phyloP scores from a whole-genome alignment of 139 green algal genomes.

The Coelastrella sp. region DNA sequence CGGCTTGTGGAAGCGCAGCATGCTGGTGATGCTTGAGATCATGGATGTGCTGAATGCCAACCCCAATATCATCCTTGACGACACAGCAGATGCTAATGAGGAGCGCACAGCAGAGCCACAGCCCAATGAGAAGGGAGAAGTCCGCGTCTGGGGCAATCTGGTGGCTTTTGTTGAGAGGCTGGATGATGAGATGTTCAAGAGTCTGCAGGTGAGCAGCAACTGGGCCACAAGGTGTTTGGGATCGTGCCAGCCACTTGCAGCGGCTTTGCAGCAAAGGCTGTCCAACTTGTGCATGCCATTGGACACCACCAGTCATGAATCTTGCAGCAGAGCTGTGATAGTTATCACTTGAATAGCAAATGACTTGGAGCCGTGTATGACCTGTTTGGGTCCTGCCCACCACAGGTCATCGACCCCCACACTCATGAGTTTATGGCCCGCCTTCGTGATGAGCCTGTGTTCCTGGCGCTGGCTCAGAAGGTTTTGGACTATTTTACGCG shows the following conservation, averaged over 20 bases:
- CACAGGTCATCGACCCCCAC: conserved; percentile 95
- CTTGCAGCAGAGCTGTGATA: no score
- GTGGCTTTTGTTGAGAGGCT: conserved; percentile 95
- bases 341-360: no score
- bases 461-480: conserved; percentile 90
- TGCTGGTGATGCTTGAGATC: conserved; percentile 59
- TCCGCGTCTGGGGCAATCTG: conserved; percentile 93
- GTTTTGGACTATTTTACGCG: conserved; percentile 72
- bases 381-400: no score
- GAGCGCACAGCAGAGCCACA: conserved; percentile 71
- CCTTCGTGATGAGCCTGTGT: conserved; percentile 93
- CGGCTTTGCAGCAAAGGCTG: no score
- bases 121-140: conserved; percentile 48
- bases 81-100: conserved; percentile 65
- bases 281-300: no score
- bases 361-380: no score
- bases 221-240: no score
- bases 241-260: no score
- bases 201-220: conserved; percentile 81
- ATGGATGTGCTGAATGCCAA: conserved; percentile 70
- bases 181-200: conserved; percentile 99
- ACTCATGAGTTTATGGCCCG: conserved; percentile 96
- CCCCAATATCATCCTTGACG: conserved; percentile 81
- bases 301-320: no score
- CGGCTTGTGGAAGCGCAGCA: conserved; percentile 85